These are phyloP conservation scores for Neurospora pannonica DNA, from an alignment of 495 filamentous ascomycete genomes.

Conservation along the genomic window DNA sequence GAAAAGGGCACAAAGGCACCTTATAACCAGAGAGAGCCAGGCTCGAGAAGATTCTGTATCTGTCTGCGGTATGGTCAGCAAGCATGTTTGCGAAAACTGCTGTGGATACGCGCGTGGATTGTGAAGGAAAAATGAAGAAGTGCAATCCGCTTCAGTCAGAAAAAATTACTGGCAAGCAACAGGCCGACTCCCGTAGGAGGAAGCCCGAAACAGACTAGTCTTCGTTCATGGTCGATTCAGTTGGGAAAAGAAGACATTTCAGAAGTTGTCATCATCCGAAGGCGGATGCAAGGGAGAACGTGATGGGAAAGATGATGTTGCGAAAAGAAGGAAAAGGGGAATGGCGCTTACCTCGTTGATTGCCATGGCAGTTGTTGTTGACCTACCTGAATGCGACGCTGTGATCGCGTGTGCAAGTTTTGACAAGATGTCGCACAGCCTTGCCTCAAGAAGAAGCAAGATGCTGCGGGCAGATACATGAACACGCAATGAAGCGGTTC, in stretches of 20 bases:
- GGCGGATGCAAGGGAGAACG: conserved; percentile 5
- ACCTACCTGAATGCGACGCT: conserved; percentile 1
- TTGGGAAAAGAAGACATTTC: conserved; percentile 84
- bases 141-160: conserved; percentile 45
- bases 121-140: conserved; percentile 1
- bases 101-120: conserved; percentile 6
- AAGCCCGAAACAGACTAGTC: conserved; percentile 55
- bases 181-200: conserved; percentile 58
- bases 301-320: neutral
- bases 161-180: conserved; percentile 98
- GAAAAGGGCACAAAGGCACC: neutral
- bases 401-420: neutral
- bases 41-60: neutral
- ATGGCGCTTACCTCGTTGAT: conserved; percentile 13
- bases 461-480: neutral
- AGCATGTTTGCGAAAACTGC: neutral
- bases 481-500: neutral
- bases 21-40: neutral
- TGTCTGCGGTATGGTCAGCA: neutral
- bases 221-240: conserved; percentile 93
- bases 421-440: neutral
- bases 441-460: neutral
- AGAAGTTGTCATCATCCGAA: conserved; percentile 71
- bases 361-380: neutral
- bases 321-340: conserved; percentile 1